Evolutionary conservation across 2,329 filamentous ascomycete genomes (phyloP), one percentile per base, ranked within the genome.

Genomic region (Kalaharituber pfeilii): DNA sequence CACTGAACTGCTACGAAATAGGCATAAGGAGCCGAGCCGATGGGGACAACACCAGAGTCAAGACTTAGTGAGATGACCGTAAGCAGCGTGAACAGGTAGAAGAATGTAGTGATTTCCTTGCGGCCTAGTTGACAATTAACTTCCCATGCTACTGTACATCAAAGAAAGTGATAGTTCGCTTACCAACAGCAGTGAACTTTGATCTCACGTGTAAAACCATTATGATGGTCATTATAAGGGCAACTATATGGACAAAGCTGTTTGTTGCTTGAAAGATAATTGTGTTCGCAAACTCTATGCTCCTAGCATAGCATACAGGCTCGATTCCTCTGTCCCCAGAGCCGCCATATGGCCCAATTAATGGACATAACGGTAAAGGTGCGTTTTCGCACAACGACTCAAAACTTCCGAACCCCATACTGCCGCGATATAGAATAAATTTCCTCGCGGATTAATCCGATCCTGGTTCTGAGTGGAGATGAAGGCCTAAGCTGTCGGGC

Each of bases 111-210:
- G 53, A 81, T 80, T 68, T 81, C 78, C 66, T 78, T 79, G 56
- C 78, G 78, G 56, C 80, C 75, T 77, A 62, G 56, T 56, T 42
- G 42, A 50, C 50, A 45, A 54, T 30, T 56, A 27, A 20, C 20
- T 20, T 42, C 42, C 15, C 39, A 29, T 13, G 13, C n/a, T 22
- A 18, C 33, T 27, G n/a, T 24, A 54, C 51, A 26, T 26, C 33
- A 47, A 27, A 6, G n/a, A 29, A 20, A 25, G 24, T 8, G n/a
- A 7, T 7, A 47, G 20, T 24, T 26, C 42, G 61, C 83, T 56
- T 76, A 89, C 85, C 89, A 63, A 98, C 91, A 65, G 91, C 91
- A 22, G 91, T 98, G 69, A 98, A 98, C 71, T 98, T 98, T 64
- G 86, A 89, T 64, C 91, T 79, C 59, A 98, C 85, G 69, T 98